Base-by-base conservation (phyloP, 352 stramenopile species). In the Vaucheria bursata region DNA sequence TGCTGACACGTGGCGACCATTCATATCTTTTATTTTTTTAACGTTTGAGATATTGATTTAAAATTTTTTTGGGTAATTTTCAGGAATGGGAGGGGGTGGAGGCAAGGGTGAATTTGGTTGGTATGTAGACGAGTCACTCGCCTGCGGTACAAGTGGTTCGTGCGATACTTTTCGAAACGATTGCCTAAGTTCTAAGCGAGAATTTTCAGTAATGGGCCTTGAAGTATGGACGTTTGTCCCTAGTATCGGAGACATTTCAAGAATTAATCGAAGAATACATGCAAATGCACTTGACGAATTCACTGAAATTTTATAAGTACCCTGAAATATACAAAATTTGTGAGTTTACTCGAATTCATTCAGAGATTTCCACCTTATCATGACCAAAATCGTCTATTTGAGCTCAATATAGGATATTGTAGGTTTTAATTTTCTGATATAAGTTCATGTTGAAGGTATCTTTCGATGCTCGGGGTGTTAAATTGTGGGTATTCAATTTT, bases 151-250 rank as follows among this genome's bases (percentile, higher is more conserved):
- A 36, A 78, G 49, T 29, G 75, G 75, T 6, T 36, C n/a, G 32
- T 81, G 75, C 66, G 49, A 38, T 5, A 81, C 75, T n/a, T 81
- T 81, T 39, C 31, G 69, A 1, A 81, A 81, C 49, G 45, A 70
- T n/a, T 8, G 6, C 49, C 65, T 81, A 25, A 38, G 6, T 6
- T 7, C 39, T 0, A 69, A 66, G 12, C 25, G 33, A 12, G 49
- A 68, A 38, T 81, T 75, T 36, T 67, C 64, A 45, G 75, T 81
- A 8, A 0, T 78, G 38, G 45, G 33, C 4, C 7, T 81, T 25
- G 75, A 81, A 40, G 75, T 81, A 8, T 81, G 75, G 75, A 40
- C 40, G 12, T 25, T 12, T 6, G 25, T 2, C 8, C 36, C 65
- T 29, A 2, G 31, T 6, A 40, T 31, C 8, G 32, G 1, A 29